A percentile compares a stretch with the other conserved stretches of the same genome.
Conservation (phyloP, 441 rosid genomes). For the Eutrema salsugineum region DNA sequence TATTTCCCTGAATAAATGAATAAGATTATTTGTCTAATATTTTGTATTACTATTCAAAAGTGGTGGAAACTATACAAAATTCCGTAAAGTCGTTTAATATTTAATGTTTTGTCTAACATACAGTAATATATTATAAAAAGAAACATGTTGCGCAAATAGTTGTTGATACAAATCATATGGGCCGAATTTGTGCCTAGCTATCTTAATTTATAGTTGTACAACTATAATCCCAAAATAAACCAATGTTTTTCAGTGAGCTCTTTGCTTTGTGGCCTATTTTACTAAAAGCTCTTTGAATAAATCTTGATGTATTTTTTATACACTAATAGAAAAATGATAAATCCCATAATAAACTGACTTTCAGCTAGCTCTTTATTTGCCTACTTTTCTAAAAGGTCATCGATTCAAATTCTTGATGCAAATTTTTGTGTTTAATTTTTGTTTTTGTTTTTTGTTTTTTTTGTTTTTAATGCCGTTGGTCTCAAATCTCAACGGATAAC, state of each 20-base stretch:
- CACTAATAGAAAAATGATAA: not conserved
- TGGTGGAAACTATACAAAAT: not conserved
- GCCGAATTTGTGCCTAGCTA: too few relatives aligned
- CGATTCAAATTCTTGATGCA: not conserved
- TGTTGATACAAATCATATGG: too few relatives aligned
- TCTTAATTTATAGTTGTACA: too few relatives aligned
- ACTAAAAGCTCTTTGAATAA: not conserved
- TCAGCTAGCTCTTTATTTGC: not conserved
- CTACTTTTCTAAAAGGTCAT: not conserved
- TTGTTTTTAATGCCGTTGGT: slow-evolving; percentile 5
- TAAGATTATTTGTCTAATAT: not conserved
- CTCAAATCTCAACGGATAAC: slow-evolving; percentile 19
- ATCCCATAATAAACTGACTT: not conserved
- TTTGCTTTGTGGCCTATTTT: slow-evolving; percentile 4
- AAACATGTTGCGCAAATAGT: too few relatives aligned
- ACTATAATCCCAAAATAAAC: slow-evolving; percentile 16
- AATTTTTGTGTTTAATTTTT: not conserved
- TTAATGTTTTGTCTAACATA: too few relatives aligned
- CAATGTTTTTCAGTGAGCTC: slow-evolving; percentile 17
- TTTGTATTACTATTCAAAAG: not conserved
- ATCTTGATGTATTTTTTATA: not conserved
- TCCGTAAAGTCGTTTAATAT: too few relatives aligned
- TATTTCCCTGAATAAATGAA: not conserved
- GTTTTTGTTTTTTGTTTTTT: slow-evolving; percentile 1
- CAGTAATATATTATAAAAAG: too few relatives aligned